Evolutionary conservation across 139 green algal species (phyloP).

Genomic region (Chlorella sp.): DNA sequence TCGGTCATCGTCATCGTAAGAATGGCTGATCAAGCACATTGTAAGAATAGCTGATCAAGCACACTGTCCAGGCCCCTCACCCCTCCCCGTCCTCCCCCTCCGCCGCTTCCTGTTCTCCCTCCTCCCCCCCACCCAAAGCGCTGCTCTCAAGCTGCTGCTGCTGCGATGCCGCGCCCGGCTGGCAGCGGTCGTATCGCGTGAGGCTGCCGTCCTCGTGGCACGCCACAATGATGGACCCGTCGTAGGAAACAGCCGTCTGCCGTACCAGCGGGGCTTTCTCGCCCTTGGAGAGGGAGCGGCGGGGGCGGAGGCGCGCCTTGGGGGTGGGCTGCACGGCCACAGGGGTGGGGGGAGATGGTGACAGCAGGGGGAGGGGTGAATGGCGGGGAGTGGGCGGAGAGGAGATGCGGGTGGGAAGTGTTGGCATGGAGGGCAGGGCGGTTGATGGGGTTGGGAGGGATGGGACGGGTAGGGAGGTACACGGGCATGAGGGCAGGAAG

Average conservation of each 20-base stretch:
- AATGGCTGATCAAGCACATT: too few relatives aligned
- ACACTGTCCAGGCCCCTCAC: not conserved
- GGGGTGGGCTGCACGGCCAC: slow-evolving; percentile 2
- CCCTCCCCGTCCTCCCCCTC: not conserved
- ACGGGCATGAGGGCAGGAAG: too few relatives aligned
- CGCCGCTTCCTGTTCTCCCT: too few relatives aligned
- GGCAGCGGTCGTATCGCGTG: slow-evolving; percentile 42
- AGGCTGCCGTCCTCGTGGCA: slow-evolving; percentile 72
- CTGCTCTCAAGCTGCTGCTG: slow-evolving; percentile 1
- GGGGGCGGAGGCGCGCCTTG: slow-evolving; percentile 24
- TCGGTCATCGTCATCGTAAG: too few relatives aligned
- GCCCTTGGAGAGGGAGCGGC: not conserved
- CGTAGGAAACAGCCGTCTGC: slow-evolving; percentile 74
- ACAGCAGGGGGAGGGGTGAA: not conserved
- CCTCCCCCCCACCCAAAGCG: not conserved
- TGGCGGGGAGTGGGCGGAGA: not conserved
- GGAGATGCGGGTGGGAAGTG: not conserved
- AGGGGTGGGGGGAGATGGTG: not conserved
- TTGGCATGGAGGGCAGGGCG: too few relatives aligned
- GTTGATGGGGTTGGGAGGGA: too few relatives aligned
- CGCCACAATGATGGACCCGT: slow-evolving; percentile 64
- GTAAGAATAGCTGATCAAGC: not conserved
- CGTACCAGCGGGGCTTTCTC: slow-evolving; percentile 56
- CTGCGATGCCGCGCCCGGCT: not conserved
- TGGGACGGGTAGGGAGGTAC: too few relatives aligned